Evolutionary conservation across 768 basidiomycete genomes (phyloP).

Genomic region (Phylloporus sp.): DNA sequence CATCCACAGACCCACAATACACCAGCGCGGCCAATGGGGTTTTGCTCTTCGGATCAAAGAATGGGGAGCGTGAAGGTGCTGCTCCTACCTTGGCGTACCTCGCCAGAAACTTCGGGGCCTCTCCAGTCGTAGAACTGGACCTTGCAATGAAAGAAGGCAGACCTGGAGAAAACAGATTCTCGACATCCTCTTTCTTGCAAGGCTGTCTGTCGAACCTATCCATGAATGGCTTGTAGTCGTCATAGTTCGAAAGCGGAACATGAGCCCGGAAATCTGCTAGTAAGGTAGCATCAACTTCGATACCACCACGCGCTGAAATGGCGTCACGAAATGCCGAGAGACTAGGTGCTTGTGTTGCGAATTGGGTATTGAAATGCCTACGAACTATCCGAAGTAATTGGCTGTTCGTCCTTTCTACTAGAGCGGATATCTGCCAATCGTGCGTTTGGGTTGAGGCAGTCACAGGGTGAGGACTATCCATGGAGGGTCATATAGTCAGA

Average conservation of each 20-base stretch:
- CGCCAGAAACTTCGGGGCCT: not conserved
- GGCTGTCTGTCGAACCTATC: not conserved
- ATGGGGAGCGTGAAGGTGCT: not conserved
- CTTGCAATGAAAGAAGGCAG: not conserved
- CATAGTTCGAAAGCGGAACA: not conserved
- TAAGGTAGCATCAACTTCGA: not conserved
- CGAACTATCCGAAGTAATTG: not conserved
- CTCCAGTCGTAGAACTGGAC: not conserved
- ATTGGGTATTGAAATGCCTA: not conserved
- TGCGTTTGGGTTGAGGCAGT: too few relatives aligned
- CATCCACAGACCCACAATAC: not conserved
- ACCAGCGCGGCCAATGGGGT: not conserved
- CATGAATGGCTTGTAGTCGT: not conserved
- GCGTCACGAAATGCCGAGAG: not conserved
- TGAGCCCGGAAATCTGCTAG: not conserved
- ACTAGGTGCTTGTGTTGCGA: not conserved
- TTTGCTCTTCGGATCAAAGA: not conserved
- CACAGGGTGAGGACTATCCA: too few relatives aligned
- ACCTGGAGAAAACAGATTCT: not conserved
- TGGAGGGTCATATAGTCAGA: too few relatives aligned
- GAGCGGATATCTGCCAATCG: not conserved
- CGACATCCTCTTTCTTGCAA: not conserved
- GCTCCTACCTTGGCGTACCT: not conserved
- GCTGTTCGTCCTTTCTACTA: not conserved
- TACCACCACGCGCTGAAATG: not conserved